Percentiles rank a stretch among this genome's conserved stretches.
These are phyloP conservation scores for Encephalitozoon romaleae DNA, from an alignment of 371 early-diverging fungal species.

Conservation along the genomic window DNA sequence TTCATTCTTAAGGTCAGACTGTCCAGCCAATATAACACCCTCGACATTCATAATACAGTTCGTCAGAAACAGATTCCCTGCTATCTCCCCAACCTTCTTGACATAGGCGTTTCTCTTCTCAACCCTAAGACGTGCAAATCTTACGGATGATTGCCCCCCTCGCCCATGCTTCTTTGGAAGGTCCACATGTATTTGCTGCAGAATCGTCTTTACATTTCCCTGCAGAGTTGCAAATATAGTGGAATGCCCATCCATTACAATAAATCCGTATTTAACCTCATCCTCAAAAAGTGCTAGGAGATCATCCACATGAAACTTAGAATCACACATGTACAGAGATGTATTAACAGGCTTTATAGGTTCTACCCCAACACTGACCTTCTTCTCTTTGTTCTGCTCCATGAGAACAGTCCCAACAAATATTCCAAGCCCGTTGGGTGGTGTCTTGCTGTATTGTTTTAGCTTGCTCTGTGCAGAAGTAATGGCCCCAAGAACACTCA, in stretches of 20 bases:
- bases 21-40: conserved; percentile 87
- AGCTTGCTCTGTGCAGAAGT: conserved; percentile 93
- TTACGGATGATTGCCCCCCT: conserved; percentile 98
- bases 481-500: conserved; percentile 91
- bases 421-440: conserved; percentile 75
- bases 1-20: conserved; percentile 95
- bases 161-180: conserved; percentile 99
- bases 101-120: conserved; percentile 97
- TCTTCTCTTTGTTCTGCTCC: conserved; percentile 91
- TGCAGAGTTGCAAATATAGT: conserved; percentile 87
- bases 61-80: conserved; percentile 78
- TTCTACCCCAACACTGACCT: conserved; percentile 93
- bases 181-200: conserved; percentile 86
- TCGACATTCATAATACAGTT: conserved; percentile 80
- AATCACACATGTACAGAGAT: conserved; percentile 95
- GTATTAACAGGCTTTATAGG: conserved; percentile 99
- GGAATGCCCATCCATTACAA: conserved; percentile 97
- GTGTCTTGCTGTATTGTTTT: conserved; percentile 82
- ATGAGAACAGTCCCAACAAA: conserved; percentile 91
- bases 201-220: conserved; percentile 86
- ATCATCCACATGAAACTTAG: conserved; percentile 96
- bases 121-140: conserved; percentile 94
- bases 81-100: conserved; percentile 90
- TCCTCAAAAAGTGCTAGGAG: conserved; percentile 75
- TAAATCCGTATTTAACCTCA: conserved; percentile 93